These are phyloP conservation scores for Kwoniella dendrophila DNA, from an alignment of 768 basidiomycete species.

Conservation along the genomic window DNA sequence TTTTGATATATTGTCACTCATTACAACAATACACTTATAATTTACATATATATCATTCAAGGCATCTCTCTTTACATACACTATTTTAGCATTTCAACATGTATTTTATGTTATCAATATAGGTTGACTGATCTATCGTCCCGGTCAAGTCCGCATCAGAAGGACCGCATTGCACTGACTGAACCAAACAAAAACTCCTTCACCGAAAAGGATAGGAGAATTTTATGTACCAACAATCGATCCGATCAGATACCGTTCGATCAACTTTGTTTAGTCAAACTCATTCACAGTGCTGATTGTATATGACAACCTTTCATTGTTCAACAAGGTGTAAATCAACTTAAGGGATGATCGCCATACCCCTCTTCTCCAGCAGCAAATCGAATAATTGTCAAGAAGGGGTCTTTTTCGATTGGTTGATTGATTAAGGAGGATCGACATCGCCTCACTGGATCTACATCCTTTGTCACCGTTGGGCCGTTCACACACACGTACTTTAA, in stretches of 20 bases:
- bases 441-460: not conserved
- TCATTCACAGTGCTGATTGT: too few species aligned
- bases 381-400: not conserved
- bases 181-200: too few species aligned
- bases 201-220: too few species aligned
- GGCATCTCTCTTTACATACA: not conserved
- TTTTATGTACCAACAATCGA: too few species aligned
- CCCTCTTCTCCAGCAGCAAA: not conserved
- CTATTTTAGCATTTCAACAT: slow-evolving; percentile 9
- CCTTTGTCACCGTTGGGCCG: not conserved
- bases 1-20: not conserved
- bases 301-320: too few species aligned
- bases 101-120: not conserved
- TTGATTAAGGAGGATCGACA: slow-evolving; percentile 8
- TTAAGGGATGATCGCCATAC: too few species aligned
- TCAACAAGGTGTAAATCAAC: too few species aligned
- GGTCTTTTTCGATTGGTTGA: not conserved
- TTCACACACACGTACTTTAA: not conserved
- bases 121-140: not conserved
- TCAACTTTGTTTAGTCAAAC: too few species aligned
- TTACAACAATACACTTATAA: not conserved
- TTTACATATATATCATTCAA: not conserved
- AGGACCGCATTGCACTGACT: too few species aligned
- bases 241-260: too few species aligned
- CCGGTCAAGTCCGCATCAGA: too few species aligned